Conservation (phyloP, 495 filamentous ascomycete genomes). For the Penicillium riverlandense region DNA sequence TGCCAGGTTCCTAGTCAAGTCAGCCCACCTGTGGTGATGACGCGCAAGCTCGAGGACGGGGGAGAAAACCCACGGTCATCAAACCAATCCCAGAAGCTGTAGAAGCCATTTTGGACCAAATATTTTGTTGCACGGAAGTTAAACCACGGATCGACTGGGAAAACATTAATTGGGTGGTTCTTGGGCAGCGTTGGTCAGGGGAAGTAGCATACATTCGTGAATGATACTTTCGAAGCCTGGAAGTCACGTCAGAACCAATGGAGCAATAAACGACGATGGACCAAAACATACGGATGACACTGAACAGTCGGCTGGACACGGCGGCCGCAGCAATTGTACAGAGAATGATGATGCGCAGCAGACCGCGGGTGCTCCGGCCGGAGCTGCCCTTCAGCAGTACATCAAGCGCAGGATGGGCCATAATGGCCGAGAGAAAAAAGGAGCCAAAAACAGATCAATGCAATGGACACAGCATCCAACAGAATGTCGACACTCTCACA, state of each 20-base stretch:
- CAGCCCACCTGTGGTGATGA: neutral
- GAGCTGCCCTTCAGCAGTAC: slow-evolving; percentile 60
- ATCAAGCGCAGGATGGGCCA: slow-evolving; percentile 47
- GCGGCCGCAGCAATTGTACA: slow-evolving; percentile 87
- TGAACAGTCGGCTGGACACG: slow-evolving; percentile 91
- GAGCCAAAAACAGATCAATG: slow-evolving; percentile 22
- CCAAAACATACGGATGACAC: slow-evolving; percentile 77
- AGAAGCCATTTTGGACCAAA: slow-evolving; percentile 91
- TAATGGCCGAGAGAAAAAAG: slow-evolving; percentile 36
- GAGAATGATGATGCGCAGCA: slow-evolving; percentile 89
- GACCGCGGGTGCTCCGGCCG: slow-evolving; percentile 69
- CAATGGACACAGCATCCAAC: too few species aligned
- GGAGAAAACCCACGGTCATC: slow-evolving; percentile 70
- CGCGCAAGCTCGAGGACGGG: slow-evolving; percentile 3
- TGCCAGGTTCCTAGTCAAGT: slow-evolving; percentile 79
- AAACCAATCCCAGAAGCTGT: slow-evolving; percentile 99
- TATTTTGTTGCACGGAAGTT: slow-evolving; percentile 99
- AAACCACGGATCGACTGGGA: slow-evolving; percentile 97
- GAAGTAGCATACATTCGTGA: slow-evolving; percentile 78
- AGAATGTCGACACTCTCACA: too few species aligned
- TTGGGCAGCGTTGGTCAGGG: neutral
- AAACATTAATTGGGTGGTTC: slow-evolving; percentile 8
- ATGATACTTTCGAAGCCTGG: slow-evolving; percentile 98
- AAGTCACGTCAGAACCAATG: slow-evolving; percentile 6
- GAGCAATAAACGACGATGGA: neutral